Conservation (phyloP, 1,284 basidiomycete genomes). For the Naganishia cerealis region DNA sequence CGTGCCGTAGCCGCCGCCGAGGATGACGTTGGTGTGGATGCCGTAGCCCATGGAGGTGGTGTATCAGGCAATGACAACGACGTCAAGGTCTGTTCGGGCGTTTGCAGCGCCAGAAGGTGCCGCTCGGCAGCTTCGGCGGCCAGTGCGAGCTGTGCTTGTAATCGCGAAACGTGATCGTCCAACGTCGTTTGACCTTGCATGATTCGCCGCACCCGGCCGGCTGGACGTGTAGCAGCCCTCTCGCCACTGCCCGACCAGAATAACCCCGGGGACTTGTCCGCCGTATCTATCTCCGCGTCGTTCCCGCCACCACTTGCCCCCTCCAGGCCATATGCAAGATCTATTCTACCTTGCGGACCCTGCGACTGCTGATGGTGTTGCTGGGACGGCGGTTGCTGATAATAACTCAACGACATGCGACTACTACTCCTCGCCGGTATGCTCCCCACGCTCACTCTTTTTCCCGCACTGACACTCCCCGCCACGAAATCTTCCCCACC, state of each 20-base stretch:
- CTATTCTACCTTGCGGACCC: neutral
- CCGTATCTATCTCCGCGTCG: neutral
- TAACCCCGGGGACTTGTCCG: neutral
- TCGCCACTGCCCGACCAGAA: neutral
- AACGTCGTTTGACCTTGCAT: slow-evolving; percentile 4
- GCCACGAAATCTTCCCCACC: neutral
- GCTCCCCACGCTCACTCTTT: slow-evolving; percentile 7
- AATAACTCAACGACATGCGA: slow-evolving; percentile 13
- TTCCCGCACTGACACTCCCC: neutral
- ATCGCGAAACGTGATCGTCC: neutral
- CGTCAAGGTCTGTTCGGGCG: slow-evolving; percentile 4
- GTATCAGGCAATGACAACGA: slow-evolving; percentile 1
- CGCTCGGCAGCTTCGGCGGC: slow-evolving; percentile 10
- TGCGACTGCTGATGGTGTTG: neutral
- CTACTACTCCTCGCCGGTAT: slow-evolving; percentile 16
- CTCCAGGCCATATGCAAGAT: neutral
- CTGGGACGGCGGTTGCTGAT: neutral
- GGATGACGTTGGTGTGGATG: neutral
- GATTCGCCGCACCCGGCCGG: neutral
- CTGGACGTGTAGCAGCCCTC: neutral
- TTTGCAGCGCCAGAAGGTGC: slow-evolving; percentile 14
- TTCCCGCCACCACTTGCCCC: neutral
- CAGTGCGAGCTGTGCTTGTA: slow-evolving; percentile 7
- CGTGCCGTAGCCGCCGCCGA: neutral
- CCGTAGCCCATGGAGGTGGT: neutral